These are phyloP conservation scores for Cucumis sativus DNA, from an alignment of 306 rosid species.

Conservation along the genomic window Cucumber_9930_V3 NC_026656.2:3809001-3809500, in stretches of 20 bases:
- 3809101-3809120: conserved; percentile 60
- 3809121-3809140: conserved; percentile 70
- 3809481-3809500: background rate
- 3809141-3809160: conserved; percentile 84
- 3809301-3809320: conserved; percentile 23
- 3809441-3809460: too few relatives aligned
- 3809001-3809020: conserved; percentile 82
- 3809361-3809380: background rate
- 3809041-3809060: conserved; percentile 60
- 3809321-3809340: conserved; percentile 28
- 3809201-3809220: conserved; percentile 87
- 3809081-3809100: conserved; percentile 66
- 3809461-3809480: background rate
- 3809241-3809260: conserved; percentile 35
- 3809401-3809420: background rate
- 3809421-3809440: background rate
- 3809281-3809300: conserved; percentile 26
- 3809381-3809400: background rate
- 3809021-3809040: conserved; percentile 51
- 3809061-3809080: conserved; percentile 35
- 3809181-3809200: conserved; percentile 75
- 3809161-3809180: conserved; percentile 87
- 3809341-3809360: conserved; percentile 17
- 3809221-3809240: conserved; percentile 39
- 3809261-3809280: conserved; percentile 26